Base-by-base conservation (phyloP, 116 monocot genomes). In the Iris pallida region DNA sequence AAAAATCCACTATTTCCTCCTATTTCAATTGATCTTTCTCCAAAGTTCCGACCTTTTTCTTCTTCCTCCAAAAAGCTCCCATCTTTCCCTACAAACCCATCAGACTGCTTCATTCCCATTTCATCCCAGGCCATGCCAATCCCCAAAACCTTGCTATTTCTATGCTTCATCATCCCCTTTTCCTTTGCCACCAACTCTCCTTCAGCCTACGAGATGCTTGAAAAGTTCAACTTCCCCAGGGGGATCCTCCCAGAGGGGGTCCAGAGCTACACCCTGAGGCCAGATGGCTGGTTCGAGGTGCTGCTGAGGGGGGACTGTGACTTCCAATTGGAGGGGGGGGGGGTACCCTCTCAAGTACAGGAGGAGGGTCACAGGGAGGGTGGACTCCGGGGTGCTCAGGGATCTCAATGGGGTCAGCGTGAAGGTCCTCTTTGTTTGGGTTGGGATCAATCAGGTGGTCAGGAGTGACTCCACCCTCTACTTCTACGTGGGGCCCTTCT, bases 241-340 rank as follows among this genome's bases (percentile, higher is more conserved):
- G 93, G 89, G 6, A 84, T 93, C 69, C 86, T 93, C 49, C 93
- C 93, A 3, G 47, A 63, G 44, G 93, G 93, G 20, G 89, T 86
- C 49, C 45, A 66, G 20, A 57, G 75, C 41, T 93, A 93, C 80
- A 41, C 17, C 0, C 71, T 93, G 40, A 46, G 14, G 10, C 51
- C 44, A 0, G 84, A 82, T 44, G 82, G 84, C 15, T 58, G 55
- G 55, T 93, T 93, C 64, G 80, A 84, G 75, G 89, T 86, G 42
- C 15, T 59, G 42, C 73, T 89, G 0, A 53, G 57, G 13, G 59
- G 53, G 0, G 80, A 80, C 40, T 93, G 93, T 55, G 71, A 77
- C 48, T 82, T 93, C 74, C 73, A 55, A 42, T 76, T 83, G 20
- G 57, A 69, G 0, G 20, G 57, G 66, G 0, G 88, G 68, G 0